Conservation (phyloP, 2,329 filamentous ascomycete genomes). For the Trichothecium roseum region DNA sequence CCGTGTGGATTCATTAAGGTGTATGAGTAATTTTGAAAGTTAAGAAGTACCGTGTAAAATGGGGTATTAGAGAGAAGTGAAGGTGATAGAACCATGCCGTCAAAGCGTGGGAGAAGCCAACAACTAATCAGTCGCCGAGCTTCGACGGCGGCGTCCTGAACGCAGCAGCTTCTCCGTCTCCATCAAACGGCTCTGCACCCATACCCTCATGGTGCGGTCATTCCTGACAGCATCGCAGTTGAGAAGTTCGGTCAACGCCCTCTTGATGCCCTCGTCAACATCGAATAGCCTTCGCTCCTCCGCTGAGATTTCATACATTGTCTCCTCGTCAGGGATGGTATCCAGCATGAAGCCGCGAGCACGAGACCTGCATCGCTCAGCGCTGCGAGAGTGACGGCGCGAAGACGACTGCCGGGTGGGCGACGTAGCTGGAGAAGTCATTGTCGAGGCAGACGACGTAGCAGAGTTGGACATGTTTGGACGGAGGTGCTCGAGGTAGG, state of each 20-base stretch:
- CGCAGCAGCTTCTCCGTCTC: conserved; percentile 50
- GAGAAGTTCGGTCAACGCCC: conserved; percentile 48
- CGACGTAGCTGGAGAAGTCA: conserved; percentile 47
- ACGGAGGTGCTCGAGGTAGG: conserved; percentile 40
- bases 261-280: conserved; percentile 52
- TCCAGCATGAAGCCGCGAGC: conserved; percentile 19
- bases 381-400: conserved; percentile 26
- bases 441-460: conserved; percentile 23
- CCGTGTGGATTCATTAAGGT: neutral
- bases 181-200: conserved; percentile 49
- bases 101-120: neutral
- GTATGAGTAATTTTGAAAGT: neutral
- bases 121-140: conserved; percentile 12
- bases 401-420: conserved; percentile 44
- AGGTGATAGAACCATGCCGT: neutral
- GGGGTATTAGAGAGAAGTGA: neutral
- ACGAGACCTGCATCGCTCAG: conserved; percentile 15
- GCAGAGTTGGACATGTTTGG: conserved; percentile 22
- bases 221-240: conserved; percentile 46
- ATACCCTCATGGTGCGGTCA: conserved; percentile 42
- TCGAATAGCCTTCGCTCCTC: conserved; percentile 44
- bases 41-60: neutral
- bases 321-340: conserved; percentile 36
- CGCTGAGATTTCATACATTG: conserved; percentile 35
- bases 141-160: conserved; percentile 38